A percentile compares a stretch with the other conserved stretches of the same genome.
Conservation (phyloP, 1,284 basidiomycete genomes). For the Abortiporus biennis region DNA sequence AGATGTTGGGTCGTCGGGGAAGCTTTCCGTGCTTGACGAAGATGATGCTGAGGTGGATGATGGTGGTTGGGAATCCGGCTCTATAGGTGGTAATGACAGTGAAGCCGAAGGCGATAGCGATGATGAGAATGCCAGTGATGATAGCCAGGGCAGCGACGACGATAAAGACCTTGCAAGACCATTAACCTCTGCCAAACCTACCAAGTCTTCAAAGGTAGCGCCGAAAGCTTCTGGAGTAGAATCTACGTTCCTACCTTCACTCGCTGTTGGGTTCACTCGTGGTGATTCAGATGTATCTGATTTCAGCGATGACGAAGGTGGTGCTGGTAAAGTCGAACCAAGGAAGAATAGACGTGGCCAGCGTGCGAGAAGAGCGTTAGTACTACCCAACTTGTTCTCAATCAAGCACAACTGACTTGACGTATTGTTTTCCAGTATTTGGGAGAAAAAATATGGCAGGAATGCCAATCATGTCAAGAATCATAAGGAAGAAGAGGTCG, state of each 20-base stretch:
- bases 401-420: slow-evolving; percentile 5
- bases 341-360: slow-evolving; percentile 92
- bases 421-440: slow-evolving; percentile 60
- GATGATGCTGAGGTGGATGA: slow-evolving; percentile 28
- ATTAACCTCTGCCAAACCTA: slow-evolving; percentile 1
- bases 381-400: slow-evolving; percentile 41
- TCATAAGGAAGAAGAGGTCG: slow-evolving; percentile 32
- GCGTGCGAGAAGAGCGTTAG: slow-evolving; percentile 84
- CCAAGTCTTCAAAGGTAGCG: neutral
- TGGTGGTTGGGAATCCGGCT: slow-evolving; percentile 60
- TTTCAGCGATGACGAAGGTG: slow-evolving; percentile 62
- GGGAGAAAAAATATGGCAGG: slow-evolving; percentile 94
- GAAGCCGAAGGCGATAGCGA: slow-evolving; percentile 13
- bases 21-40: slow-evolving; percentile 11
- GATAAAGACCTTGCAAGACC: neutral
- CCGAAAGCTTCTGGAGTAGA: slow-evolving; percentile 19
- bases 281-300: slow-evolving; percentile 75
- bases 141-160: neutral
- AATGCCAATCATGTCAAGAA: slow-evolving; percentile 89
- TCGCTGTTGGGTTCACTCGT: slow-evolving; percentile 79
- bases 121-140: slow-evolving; percentile 7
- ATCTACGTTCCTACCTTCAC: slow-evolving; percentile 85
- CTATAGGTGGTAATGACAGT: slow-evolving; percentile 22
- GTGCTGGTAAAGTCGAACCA: slow-evolving; percentile 44
- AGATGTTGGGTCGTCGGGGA: slow-evolving; percentile 15